Base-by-base conservation (phyloP, 805 yeast genomes). In the Brettanomyces anomalus region DNA sequence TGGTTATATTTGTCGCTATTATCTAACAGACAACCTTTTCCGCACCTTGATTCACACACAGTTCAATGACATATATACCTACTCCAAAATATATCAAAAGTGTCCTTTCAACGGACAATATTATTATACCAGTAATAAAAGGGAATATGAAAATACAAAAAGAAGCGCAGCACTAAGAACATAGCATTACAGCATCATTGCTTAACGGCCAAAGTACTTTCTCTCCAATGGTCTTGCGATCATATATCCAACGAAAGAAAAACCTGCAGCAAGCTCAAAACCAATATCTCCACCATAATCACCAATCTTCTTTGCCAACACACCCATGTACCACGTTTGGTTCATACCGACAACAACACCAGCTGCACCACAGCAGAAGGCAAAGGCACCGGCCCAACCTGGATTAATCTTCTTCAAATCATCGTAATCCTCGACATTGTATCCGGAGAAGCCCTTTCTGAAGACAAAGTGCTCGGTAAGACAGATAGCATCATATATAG, bases 261-360 rank as follows among this genome's bases (percentile, higher is more conserved):
- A 85, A 6, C 68, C 74, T 43, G 73, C 72, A 36, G 81, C 85
- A 46, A 87, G 67, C 67, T 84, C 93, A 57, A 85, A 85, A 30
- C 95, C 96, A 56, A 87, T 72, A 60, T 87, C 96, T 47, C 90
- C 96, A 53, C 94, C 94, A 37, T 51, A 58, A 7, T 51, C 61
- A 50, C 90, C 93, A 55, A 85, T 79, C 49, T 64, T 49, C 33
- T 56, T 58, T 33, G 78, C 88, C 52, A 85, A 55, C 37, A 75
- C 81, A 54, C 96, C 96, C 15, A 59, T 60, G 69, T 81, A 89
- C 86, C 95, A 88, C 3, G 74, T 74, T 67, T 87, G 95, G 58
- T 71, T 69, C 95, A 89, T 86, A 51, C 97, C 96, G 38, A 85
- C 44, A 10, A 79, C 95, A 33, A 79, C 85, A 61, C 96, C 96